These are phyloP conservation scores for Arthrobotrys conoides DNA, from an alignment of 2,329 filamentous ascomycete species.

Conservation along the genomic window DNA sequence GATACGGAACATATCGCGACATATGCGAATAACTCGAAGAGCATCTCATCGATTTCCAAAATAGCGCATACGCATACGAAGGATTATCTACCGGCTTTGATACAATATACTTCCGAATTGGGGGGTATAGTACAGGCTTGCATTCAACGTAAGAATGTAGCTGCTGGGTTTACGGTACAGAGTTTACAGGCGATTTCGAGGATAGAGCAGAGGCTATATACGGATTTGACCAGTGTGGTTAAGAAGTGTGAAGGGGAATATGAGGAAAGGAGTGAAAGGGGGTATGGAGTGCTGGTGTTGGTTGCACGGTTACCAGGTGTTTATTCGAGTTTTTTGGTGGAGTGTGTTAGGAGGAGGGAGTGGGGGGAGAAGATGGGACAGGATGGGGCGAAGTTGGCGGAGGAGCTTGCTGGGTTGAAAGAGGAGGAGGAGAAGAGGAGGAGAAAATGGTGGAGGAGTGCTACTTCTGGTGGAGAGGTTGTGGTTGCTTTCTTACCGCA, in stretches of 20 bases:
- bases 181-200: constrained; percentile 48
- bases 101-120: constrained; percentile 73
- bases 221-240: constrained; percentile 77
- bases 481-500: constrained; percentile 71
- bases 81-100: constrained; percentile 75
- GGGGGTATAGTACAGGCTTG: constrained; percentile 71
- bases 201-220: constrained; percentile 54
- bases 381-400: constrained; percentile 87
- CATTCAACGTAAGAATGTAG: constrained; percentile 66
- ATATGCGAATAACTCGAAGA: constrained; percentile 77
- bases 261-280: constrained; percentile 78
- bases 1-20: constrained; percentile 84
- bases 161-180: constrained; percentile 41
- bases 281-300: constrained; percentile 83
- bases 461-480: constrained; percentile 74
- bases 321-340: constrained; percentile 89
- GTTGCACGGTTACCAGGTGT: constrained; percentile 88
- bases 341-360: constrained; percentile 86
- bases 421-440: constrained; percentile 92
- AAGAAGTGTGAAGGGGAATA: constrained; percentile 77
- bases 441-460: constrained; percentile 89
- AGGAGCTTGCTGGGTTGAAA: constrained; percentile 91
- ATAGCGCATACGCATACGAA: constrained; percentile 76
- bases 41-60: constrained; percentile 74
- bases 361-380: constrained; percentile 92